Evolutionary conservation across 352 stramenopile species (phyloP), one percentile per base, ranked within the genome.

Genomic region (Globisporangium nunn): DNA sequence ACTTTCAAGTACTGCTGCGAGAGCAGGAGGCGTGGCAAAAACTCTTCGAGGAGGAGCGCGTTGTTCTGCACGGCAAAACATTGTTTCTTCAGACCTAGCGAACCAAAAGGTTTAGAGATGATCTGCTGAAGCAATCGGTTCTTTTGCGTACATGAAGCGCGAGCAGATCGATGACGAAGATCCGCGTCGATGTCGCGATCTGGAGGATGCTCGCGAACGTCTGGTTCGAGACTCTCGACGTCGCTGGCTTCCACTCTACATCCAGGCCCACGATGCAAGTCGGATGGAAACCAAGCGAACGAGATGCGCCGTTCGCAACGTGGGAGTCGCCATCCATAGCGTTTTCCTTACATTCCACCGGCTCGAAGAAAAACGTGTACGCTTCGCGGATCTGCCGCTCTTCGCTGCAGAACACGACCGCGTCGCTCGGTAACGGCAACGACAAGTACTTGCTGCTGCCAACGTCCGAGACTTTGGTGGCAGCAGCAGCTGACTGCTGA

Each of bases 141-240:
- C 28, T 12, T 52, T 12, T 2, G 45, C 78, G 52, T 63, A 89
- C 78, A 62, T 89, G 72, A 18, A 89, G 64, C 40, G 47, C 41
- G 28, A 89, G 62, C 29, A 89, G 58, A 41, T 89, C 76, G 45
- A 87, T 60, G 43, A 89, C 59, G 46, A 87, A 84, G 35, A 83
- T 67, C 41, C 54, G 61, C 5, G 69, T 63, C 5, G 39, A 41
- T 4, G 76, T 74, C 10, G 78, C 74, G 35, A 89, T 83, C 50
- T 89, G 78, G 14, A 89, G 54, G 41, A 86, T 81, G 37, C 78
- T 89, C 0, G 78, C 78, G 11, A 86, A 35, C 14, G 66, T 61
- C 50, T 55, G 70, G 35, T 56, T 68, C 23, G 54, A 64, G 33
- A 52, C 59, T 14, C 52, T 77, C 7, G 63, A 71, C 1, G 54